Conservation (phyloP, 768 basidiomycete species). For the Lentinula sp. region DNA sequence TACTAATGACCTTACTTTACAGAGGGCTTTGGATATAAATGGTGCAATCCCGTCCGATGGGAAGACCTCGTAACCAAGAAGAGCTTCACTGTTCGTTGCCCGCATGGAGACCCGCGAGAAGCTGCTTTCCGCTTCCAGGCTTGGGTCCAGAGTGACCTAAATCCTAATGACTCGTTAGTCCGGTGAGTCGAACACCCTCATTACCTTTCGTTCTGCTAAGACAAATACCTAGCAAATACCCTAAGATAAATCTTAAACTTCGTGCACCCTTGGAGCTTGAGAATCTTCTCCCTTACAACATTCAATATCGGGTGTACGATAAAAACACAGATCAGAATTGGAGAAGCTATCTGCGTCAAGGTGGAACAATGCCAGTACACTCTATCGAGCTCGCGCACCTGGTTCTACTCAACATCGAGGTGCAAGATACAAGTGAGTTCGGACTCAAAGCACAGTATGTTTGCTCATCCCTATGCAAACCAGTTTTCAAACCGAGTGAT, state of each 20-base stretch:
- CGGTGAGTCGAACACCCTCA: conserved; percentile 32
- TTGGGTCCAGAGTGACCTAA: conserved; percentile 69
- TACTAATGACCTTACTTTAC: conserved; percentile 5
- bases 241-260: conserved; percentile 78
- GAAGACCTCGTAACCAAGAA: conserved; percentile 74
- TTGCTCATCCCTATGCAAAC: background rate
- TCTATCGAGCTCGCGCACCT: conserved; percentile 90
- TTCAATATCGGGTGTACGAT: conserved; percentile 96
- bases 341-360: conserved; percentile 87
- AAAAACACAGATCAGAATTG: conserved; percentile 93
- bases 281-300: conserved; percentile 89
- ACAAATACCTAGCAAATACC: conserved; percentile 56
- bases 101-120: conserved; percentile 73
- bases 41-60: conserved; percentile 85
- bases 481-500: conserved; percentile 90
- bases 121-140: conserved; percentile 94
- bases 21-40: conserved; percentile 97
- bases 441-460: background rate
- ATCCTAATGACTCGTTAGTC: conserved; percentile 32
- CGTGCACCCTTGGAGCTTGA: conserved; percentile 94
- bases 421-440: conserved; percentile 81
- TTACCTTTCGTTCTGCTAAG: background rate
- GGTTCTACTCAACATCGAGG: conserved; percentile 80
- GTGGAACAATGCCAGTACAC: conserved; percentile 94
- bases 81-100: conserved; percentile 77